A percentile compares a stretch with the other conserved stretches of the same genome.
phyloP scores from a whole-genome alignment of 2,329 filamentous ascomycete genomes.

The Talaromyces islandicus region DNA sequence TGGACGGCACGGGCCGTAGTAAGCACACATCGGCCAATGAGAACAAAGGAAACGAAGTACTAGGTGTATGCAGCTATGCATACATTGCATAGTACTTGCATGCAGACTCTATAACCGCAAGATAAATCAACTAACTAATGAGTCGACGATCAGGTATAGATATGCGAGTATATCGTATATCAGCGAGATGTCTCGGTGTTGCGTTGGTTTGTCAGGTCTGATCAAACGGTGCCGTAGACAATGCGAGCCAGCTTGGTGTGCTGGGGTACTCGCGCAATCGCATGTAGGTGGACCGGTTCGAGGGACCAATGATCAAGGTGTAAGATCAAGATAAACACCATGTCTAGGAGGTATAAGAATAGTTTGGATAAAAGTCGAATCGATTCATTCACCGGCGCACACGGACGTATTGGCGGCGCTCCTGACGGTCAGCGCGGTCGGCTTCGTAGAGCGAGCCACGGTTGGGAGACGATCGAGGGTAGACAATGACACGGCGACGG shows the following conservation, averaged over 20 bases:
- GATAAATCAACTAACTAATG: neutral
- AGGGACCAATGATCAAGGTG: neutral
- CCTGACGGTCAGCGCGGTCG: constrained; percentile 28
- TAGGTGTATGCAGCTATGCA: neutral
- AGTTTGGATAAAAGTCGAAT: constrained; percentile 17
- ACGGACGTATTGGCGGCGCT: constrained; percentile 23
- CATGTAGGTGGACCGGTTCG: neutral
- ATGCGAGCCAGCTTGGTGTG: neutral
- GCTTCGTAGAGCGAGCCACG: constrained; percentile 28
- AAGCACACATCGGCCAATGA: neutral
- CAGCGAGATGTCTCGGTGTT: neutral
- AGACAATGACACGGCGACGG: constrained; percentile 28
- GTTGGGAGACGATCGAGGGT: constrained; percentile 23
- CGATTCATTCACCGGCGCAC: constrained; percentile 23
- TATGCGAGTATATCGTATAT: neutral
- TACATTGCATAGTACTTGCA: neutral
- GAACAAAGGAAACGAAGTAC: neutral
- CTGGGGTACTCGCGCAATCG: neutral
- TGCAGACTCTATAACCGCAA: neutral
- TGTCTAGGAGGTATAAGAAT: neutral
- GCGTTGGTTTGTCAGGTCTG: neutral
- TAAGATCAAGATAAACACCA: neutral
- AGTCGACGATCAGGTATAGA: neutral
- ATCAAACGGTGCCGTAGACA: neutral
- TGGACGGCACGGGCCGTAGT: neutral